Conservation (phyloP, 2,329 filamentous ascomycete species). For the Neonectria magnoliae region DNA sequence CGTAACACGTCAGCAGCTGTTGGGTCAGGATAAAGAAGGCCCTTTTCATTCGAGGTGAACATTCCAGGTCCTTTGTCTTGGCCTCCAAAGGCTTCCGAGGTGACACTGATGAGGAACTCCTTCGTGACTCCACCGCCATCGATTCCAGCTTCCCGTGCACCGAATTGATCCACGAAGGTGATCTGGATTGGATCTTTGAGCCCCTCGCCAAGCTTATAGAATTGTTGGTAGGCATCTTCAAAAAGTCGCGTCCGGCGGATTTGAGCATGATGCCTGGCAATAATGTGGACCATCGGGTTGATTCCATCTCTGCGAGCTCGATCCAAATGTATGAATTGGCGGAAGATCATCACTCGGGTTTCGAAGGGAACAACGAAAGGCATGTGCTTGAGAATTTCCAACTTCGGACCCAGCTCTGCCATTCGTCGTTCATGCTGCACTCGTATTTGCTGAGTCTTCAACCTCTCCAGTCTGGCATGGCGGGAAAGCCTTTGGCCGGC, state of each 20-base stretch:
- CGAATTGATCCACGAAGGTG: slow-evolving; percentile 93
- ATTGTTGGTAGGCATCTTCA: slow-evolving; percentile 84
- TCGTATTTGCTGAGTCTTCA: slow-evolving; percentile 72
- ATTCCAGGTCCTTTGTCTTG: slow-evolving; percentile 60
- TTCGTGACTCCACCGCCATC: slow-evolving; percentile 98
- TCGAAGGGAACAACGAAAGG: slow-evolving; percentile 96
- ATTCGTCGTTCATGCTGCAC: slow-evolving; percentile 76
- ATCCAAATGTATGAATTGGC: slow-evolving; percentile 89
- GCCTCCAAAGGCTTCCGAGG: slow-evolving; percentile 80
- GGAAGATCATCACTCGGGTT: slow-evolving; percentile 90
- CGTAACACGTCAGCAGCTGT: slow-evolving; percentile 75
- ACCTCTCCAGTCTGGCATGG: slow-evolving; percentile 70
- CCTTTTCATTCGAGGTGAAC: slow-evolving; percentile 86
- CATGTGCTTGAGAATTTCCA: slow-evolving; percentile 94
- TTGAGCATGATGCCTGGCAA: slow-evolving; percentile 76
- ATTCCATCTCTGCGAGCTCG: slow-evolving; percentile 38
- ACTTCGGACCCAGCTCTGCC: slow-evolving; percentile 82
- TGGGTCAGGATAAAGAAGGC: slow-evolving; percentile 90
- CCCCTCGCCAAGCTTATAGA: slow-evolving; percentile 81
- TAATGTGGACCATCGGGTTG: slow-evolving; percentile 40
- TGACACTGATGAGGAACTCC: slow-evolving; percentile 92
- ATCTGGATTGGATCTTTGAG: slow-evolving; percentile 97
- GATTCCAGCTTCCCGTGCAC: slow-evolving; percentile 87
- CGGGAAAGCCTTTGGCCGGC: slow-evolving; percentile 70
- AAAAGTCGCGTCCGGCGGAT: slow-evolving; percentile 85